Conservation (phyloP, 306 rosid genomes). For the Rosa chinensis region DNA sequence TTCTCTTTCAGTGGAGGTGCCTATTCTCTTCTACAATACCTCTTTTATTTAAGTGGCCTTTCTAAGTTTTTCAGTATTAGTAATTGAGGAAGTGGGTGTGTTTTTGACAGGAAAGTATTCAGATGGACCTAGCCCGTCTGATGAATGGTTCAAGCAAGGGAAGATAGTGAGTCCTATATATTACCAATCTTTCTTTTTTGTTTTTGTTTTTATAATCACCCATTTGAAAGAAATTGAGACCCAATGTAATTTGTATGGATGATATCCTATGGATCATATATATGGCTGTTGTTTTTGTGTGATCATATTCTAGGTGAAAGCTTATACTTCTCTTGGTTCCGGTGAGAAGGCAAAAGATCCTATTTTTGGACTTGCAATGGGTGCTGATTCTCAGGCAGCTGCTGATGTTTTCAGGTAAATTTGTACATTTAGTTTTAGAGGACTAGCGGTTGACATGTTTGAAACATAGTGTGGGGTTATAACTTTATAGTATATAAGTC, state of each 20-base stretch:
- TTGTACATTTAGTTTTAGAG: neutral
- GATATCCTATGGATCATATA: neutral
- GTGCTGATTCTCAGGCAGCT: slow-evolving; percentile 61
- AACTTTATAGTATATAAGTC: slow-evolving; percentile 9
- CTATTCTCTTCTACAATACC: neutral
- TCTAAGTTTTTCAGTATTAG: neutral
- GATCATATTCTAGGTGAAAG: slow-evolving; percentile 51
- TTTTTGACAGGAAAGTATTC: slow-evolving; percentile 74
- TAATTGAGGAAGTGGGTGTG: neutral
- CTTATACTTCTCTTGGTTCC: slow-evolving; percentile 52
- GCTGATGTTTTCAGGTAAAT: slow-evolving; percentile 64
- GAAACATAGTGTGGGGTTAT: neutral
- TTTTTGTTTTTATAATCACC: neutral
- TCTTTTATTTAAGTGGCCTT: neutral
- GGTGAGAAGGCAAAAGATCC: slow-evolving; percentile 91
- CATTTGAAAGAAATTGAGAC: neutral
- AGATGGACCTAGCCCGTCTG: slow-evolving; percentile 75
- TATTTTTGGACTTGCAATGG: slow-evolving; percentile 80
- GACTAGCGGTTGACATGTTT: slow-evolving; percentile 11
- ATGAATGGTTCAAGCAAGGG: slow-evolving; percentile 90
- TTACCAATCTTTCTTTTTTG: neutral
- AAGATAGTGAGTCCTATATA: slow-evolving; percentile 46
- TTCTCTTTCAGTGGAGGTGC: slow-evolving; percentile 88
- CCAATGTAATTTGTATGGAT: neutral
- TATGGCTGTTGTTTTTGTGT: neutral